These are phyloP conservation scores for Cephalotrichum gorgonifer DNA, from an alignment of 2,329 filamentous ascomycete genomes.

Conservation along the genomic window DNA sequence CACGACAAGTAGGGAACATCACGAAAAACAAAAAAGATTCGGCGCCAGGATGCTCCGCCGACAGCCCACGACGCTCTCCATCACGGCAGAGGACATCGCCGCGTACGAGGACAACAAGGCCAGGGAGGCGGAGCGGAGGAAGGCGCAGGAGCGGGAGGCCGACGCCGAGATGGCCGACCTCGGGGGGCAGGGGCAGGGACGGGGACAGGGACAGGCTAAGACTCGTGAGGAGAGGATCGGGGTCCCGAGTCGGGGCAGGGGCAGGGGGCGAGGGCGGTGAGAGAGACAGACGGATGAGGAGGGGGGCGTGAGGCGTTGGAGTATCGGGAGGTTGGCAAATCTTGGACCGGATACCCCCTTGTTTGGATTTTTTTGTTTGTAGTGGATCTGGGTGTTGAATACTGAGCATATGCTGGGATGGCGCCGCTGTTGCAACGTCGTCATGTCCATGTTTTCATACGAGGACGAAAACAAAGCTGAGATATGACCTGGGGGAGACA, in stretches of 20 bases:
- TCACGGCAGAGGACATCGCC: slow-evolving; percentile 61
- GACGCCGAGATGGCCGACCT: slow-evolving; percentile 9
- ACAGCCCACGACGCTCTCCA: slow-evolving; percentile 54
- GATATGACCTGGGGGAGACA: no score
- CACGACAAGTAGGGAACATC: neutral
- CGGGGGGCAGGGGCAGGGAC: slow-evolving; percentile 6
- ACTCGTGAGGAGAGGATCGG: slow-evolving; percentile 29
- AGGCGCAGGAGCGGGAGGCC: slow-evolving; percentile 6
- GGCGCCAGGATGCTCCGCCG: slow-evolving; percentile 49
- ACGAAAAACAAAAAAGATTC: neutral
- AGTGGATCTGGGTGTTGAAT: no score
- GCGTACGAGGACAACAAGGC: slow-evolving; percentile 56
- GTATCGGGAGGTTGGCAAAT: no score
- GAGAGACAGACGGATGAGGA: neutral
- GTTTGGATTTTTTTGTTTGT: no score
- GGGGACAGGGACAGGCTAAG: slow-evolving; percentile 11
- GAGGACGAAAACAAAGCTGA: no score
- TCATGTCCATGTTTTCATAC: no score
- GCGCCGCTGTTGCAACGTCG: no score
- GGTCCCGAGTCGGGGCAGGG: slow-evolving; percentile 15
- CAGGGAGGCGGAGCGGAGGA: slow-evolving; percentile 21
- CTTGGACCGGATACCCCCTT: no score
- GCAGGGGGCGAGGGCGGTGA: neutral
- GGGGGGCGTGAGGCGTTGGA: neutral
- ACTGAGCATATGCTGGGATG: no score